A percentile compares a stretch with the other conserved stretches of the same genome.
Conservation (phyloP, 805 yeast species). For the Kurtzmaniella fragi region DNA sequence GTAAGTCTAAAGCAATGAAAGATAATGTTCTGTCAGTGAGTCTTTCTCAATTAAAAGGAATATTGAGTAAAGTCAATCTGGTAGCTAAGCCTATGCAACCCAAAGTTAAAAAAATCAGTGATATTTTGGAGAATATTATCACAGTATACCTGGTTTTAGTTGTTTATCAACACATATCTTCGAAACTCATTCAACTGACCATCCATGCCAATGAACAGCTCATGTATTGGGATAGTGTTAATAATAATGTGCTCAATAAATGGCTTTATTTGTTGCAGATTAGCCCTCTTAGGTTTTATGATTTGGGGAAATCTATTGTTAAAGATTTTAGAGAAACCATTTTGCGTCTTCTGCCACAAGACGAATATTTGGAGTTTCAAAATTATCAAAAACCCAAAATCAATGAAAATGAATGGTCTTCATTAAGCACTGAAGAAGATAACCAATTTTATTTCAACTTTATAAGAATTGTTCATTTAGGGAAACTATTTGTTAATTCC, state of each 20-base stretch:
- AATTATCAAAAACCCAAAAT: not conserved
- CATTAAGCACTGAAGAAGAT: slow-evolving; percentile 12
- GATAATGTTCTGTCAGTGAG: not conserved
- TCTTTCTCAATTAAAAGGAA: not conserved
- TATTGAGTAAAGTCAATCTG: not conserved
- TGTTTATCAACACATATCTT: slow-evolving; percentile 24
- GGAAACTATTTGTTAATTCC: not conserved
- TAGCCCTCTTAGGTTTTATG: slow-evolving; percentile 22
- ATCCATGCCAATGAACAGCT: slow-evolving; percentile 26
- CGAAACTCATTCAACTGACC: slow-evolving; percentile 28
- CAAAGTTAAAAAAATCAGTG: not conserved
- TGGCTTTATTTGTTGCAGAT: slow-evolving; percentile 30
- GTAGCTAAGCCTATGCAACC: too few relatives aligned
- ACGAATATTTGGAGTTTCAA: not conserved
- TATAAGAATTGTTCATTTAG: not conserved
- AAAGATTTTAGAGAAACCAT: slow-evolving; percentile 5
- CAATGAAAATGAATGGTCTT: slow-evolving; percentile 5
- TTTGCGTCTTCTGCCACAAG: not conserved
- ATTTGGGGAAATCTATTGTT: slow-evolving; percentile 9
- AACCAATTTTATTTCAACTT: slow-evolving; percentile 7
- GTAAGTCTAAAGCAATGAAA: not conserved
- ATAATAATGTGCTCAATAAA: slow-evolving; percentile 19
- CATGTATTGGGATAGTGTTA: slow-evolving; percentile 30
- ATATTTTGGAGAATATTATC: slow-evolving; percentile 10
- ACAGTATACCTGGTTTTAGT: slow-evolving; percentile 19